phyloP scores from a whole-genome alignment of 2,329 filamentous ascomycete genomes.

The Alternaria burnsii region DNA sequence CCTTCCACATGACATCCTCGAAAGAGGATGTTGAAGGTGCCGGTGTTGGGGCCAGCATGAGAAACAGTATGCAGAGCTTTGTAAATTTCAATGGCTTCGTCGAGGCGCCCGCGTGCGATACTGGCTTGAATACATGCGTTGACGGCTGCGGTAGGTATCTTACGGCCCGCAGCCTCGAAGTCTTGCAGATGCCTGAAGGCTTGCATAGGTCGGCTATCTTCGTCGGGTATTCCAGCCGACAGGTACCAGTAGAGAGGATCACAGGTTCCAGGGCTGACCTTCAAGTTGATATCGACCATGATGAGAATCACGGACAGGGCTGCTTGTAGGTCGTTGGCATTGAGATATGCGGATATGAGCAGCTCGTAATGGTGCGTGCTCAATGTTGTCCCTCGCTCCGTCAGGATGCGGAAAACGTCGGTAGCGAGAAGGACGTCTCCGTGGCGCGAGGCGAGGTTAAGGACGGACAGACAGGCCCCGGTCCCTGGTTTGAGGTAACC shows the following conservation, averaged over 20 bases:
- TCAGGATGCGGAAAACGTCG: slow-evolving; percentile 73
- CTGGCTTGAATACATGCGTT: slow-evolving; percentile 64
- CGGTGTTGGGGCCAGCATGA: slow-evolving; percentile 54
- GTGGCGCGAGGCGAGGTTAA: slow-evolving; percentile 74
- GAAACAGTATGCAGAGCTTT: slow-evolving; percentile 66
- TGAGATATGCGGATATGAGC: slow-evolving; percentile 74
- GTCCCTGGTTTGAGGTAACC: slow-evolving; percentile 69
- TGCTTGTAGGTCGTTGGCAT: slow-evolving; percentile 66
- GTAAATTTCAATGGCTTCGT: slow-evolving; percentile 67
- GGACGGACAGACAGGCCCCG: slow-evolving; percentile 71
- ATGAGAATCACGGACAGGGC: slow-evolving; percentile 76
- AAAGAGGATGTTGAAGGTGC: slow-evolving; percentile 70
- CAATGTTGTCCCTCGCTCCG: slow-evolving; percentile 65
- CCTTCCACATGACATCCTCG: slow-evolving; percentile 54
- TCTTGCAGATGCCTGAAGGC: slow-evolving; percentile 66
- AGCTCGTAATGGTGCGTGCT: slow-evolving; percentile 79
- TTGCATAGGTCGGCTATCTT: slow-evolving; percentile 55
- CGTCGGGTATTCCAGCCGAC: slow-evolving; percentile 53
- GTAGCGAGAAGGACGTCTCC: slow-evolving; percentile 75
- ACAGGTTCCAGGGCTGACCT: slow-evolving; percentile 67
- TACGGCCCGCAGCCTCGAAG: slow-evolving; percentile 60
- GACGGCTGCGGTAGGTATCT: slow-evolving; percentile 61
- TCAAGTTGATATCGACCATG: slow-evolving; percentile 72
- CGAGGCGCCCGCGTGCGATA: slow-evolving; percentile 55
- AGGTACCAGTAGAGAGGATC: slow-evolving; percentile 69